phyloP scores from a whole-genome alignment of 177 flowering plant genomes.

The Vitis hybrid region DNA sequence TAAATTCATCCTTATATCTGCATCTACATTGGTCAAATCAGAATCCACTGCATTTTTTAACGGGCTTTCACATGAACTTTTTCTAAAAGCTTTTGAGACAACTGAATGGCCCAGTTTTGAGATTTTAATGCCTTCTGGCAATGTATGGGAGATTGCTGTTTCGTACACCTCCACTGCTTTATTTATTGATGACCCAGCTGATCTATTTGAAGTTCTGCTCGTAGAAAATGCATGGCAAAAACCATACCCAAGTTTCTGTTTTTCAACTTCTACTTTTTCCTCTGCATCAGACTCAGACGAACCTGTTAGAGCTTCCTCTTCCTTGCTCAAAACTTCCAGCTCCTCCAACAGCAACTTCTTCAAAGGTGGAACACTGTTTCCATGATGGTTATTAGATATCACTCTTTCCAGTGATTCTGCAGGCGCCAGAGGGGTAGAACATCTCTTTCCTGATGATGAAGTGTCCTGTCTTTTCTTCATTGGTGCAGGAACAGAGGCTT shows the following conservation, averaged over 20 bases:
- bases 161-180: neutral
- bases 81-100: slow-evolving; percentile 2
- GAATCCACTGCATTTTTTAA: slow-evolving; percentile 1
- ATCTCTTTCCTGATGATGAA: slow-evolving; percentile 13
- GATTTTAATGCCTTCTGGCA: slow-evolving; percentile 6
- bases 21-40: slow-evolving; percentile 2
- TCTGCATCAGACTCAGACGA: slow-evolving; percentile 13
- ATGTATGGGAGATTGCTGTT: neutral
- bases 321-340: slow-evolving; percentile 8
- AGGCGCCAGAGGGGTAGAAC: slow-evolving; percentile 8
- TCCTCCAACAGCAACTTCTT: slow-evolving; percentile 12
- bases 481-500: slow-evolving; percentile 4
- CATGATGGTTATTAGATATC: slow-evolving; percentile 1
- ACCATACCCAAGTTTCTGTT: neutral
- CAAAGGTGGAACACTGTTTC: neutral
- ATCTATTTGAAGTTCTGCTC: slow-evolving; percentile 10
- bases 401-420: slow-evolving; percentile 5
- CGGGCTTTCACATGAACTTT: slow-evolving; percentile 10
- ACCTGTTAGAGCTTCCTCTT: slow-evolving; percentile 10
- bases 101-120: slow-evolving; percentile 1
- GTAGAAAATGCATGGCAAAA: neutral
- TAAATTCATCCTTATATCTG: slow-evolving; percentile 1
- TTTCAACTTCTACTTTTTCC: slow-evolving; percentile 9
- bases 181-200: slow-evolving; percentile 9
- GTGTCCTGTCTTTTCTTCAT: slow-evolving; percentile 15